Conservation (phyloP, 495 filamentous ascomycete species). For the Neurospora tetrasperma region DNA sequence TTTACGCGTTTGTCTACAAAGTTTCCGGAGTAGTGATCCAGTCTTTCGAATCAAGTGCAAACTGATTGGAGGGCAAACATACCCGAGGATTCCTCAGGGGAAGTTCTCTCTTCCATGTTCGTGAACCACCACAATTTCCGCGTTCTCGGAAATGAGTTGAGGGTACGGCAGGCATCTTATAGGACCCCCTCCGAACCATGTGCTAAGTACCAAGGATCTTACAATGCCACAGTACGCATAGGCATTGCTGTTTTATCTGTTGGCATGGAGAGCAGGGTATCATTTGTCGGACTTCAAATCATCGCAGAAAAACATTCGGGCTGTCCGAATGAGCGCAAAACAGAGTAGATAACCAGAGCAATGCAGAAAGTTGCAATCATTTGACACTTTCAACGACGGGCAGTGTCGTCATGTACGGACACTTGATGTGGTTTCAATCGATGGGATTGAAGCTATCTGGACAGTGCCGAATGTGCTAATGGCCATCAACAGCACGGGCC, state of each 20-base stretch:
- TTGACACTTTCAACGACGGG: neutral
- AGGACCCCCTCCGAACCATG: neutral
- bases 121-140: neutral
- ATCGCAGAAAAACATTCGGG: neutral
- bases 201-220: neutral
- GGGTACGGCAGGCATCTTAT: neutral
- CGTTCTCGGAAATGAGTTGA: neutral
- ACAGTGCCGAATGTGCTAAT: neutral
- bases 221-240: neutral
- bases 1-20: neutral
- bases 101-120: neutral
- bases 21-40: neutral
- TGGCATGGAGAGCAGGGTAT: neutral
- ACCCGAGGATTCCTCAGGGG: neutral
- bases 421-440: neutral
- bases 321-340: neutral
- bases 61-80: neutral
- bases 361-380: neutral
- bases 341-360: neutral
- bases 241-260: neutral
- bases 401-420: neutral
- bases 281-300: neutral
- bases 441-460: neutral
- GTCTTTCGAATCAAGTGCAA: neutral
- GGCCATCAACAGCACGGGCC: neutral